These are phyloP conservation scores for Lactarius sp. DNA, from an alignment of 768 basidiomycete genomes.

Conservation along the genomic window DNA sequence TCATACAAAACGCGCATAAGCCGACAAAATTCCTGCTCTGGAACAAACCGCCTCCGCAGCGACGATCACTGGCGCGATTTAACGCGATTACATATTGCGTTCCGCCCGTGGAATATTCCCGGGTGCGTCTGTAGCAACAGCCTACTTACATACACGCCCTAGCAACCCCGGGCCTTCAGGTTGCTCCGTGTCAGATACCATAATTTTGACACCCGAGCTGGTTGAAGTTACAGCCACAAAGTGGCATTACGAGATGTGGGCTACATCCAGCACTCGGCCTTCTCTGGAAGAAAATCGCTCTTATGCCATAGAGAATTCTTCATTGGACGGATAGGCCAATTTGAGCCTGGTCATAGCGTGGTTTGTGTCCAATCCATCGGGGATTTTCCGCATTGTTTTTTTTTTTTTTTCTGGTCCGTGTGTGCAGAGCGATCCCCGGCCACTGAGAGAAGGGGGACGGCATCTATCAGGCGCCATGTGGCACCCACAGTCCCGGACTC, in stretches of 20 bases:
- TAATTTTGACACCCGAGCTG: background rate
- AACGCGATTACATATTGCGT: background rate
- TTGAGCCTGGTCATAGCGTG: background rate
- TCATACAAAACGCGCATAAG: background rate
- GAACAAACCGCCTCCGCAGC: constrained; percentile 1
- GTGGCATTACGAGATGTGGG: background rate
- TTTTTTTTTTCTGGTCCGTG: background rate
- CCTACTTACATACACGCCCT: background rate
- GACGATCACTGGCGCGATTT: constrained; percentile 4
- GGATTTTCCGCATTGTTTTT: background rate
- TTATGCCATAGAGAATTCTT: background rate
- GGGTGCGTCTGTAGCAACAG: background rate
- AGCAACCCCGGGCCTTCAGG: background rate
- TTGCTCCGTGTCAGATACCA: background rate
- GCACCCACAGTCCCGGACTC: background rate
- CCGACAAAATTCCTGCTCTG: background rate
- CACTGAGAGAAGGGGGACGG: background rate
- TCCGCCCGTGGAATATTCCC: constrained; percentile 5
- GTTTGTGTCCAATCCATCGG: background rate
- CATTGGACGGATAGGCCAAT: background rate
- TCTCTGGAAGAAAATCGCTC: background rate
- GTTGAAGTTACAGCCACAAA: background rate
- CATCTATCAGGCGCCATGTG: background rate
- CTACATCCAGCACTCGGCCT: background rate
- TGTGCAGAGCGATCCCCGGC: background rate